A percentile compares a stretch with the other conserved stretches of the same genome.
phyloP scores from a whole-genome alignment of 2,329 filamentous ascomycete species.

The Sclerotinia nivalis region DNA sequence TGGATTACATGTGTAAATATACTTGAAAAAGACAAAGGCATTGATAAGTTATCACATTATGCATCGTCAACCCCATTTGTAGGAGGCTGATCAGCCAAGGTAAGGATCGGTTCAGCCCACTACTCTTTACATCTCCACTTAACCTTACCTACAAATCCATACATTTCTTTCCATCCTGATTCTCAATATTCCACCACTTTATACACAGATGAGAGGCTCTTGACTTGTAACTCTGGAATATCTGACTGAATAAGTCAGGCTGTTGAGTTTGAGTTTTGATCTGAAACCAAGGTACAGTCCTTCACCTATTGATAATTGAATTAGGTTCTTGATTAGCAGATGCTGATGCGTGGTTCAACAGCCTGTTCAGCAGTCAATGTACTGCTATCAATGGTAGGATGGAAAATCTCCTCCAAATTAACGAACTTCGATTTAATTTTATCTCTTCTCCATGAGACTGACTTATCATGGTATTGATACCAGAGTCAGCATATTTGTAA shows the following conservation, averaged over 20 bases:
- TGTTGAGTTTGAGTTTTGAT: neutral
- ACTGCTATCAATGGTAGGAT: neutral
- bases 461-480: neutral
- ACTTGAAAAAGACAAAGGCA: neutral
- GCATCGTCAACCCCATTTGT: neutral
- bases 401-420: neutral
- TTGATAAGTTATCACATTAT: neutral
- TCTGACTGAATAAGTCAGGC: neutral
- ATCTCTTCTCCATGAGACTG: neutral
- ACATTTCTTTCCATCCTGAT: neutral
- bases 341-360: neutral
- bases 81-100: neutral
- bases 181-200: neutral
- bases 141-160: neutral
- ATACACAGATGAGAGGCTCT: neutral
- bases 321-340: neutral
- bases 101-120: conserved; percentile 1
- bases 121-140: neutral
- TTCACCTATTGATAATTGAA: neutral
- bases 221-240: neutral
- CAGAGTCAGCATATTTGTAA: neutral
- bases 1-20: neutral
- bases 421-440: neutral
- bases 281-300: neutral
- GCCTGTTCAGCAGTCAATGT: neutral